Conservation (phyloP, 2,329 filamentous ascomycete species). For the Basipetospora chlamydospora region DNA sequence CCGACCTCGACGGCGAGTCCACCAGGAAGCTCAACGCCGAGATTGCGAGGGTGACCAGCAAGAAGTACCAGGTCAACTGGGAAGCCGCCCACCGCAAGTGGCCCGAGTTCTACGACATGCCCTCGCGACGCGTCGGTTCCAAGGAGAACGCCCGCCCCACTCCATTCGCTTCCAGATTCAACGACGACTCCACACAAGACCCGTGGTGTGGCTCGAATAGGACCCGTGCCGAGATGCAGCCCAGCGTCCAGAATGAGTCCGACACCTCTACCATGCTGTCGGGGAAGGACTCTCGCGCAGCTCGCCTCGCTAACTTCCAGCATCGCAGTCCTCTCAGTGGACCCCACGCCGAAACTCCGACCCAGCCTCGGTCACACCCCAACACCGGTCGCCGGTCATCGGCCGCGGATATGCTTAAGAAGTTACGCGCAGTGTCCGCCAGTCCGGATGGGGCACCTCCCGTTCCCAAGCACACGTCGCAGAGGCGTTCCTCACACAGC, state of each 20-base stretch:
- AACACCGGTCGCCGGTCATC: conserved; percentile 7
- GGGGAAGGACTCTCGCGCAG: conserved; percentile 16
- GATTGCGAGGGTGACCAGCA: conserved; percentile 26
- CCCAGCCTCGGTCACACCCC: conserved; percentile 9
- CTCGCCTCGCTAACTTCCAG: conserved; percentile 15
- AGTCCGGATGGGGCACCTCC: background rate
- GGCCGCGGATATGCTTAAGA: conserved; percentile 7
- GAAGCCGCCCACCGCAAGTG: conserved; percentile 34
- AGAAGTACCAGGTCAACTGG: conserved; percentile 26
- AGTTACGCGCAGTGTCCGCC: conserved; percentile 1
- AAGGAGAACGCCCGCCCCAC: conserved; percentile 32
- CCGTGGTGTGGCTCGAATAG: conserved; percentile 24
- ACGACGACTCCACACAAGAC: conserved; percentile 28
- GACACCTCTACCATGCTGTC: conserved; percentile 31
- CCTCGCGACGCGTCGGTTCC: conserved; percentile 11
- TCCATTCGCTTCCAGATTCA: conserved; percentile 14
- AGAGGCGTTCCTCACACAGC: background rate
- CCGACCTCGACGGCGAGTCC: conserved; percentile 38
- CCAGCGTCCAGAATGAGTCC: conserved; percentile 37
- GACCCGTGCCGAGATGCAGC: conserved; percentile 35
- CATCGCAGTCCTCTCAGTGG: conserved; percentile 24
- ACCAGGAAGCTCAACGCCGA: conserved; percentile 35
- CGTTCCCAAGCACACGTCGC: background rate
- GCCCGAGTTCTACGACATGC: conserved; percentile 34
- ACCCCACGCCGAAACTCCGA: conserved; percentile 17